Evolutionary conservation across 2,329 filamentous ascomycete species (phyloP).

Genomic region (Boeremia exigua): DNA sequence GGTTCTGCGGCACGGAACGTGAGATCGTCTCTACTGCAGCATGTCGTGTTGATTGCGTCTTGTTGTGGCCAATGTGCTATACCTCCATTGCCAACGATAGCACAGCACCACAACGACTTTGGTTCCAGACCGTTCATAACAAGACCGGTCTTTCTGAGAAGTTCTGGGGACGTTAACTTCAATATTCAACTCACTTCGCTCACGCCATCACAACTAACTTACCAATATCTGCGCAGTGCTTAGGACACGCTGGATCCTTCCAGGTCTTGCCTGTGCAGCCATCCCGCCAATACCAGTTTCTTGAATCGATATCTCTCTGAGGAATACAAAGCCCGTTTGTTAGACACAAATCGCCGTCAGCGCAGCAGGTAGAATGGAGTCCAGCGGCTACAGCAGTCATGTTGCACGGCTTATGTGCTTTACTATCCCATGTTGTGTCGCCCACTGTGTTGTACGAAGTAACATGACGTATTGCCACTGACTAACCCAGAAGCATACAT

Average conservation of each 20-base stretch:
- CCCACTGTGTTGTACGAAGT: too few relatives aligned
- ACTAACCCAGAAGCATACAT: too few relatives aligned
- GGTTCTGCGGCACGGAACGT: conserved; percentile 8
- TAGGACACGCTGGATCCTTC: conserved; percentile 15
- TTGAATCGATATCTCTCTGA: not conserved
- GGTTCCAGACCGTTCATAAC: conserved; percentile 11
- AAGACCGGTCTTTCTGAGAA: not conserved
- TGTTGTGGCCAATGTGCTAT: not conserved
- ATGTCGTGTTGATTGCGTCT: conserved; percentile 10
- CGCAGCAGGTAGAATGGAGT: conserved; percentile 16
- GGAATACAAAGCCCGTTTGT: conserved; percentile 19
- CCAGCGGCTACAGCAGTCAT: conserved; percentile 14
- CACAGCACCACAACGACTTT: conserved; percentile 5
- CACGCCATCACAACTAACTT: not conserved
- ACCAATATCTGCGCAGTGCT: conserved; percentile 10
- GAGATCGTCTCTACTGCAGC: conserved; percentile 13
- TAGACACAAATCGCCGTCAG: conserved; percentile 13
- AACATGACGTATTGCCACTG: too few relatives aligned
- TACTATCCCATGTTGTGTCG: not conserved
- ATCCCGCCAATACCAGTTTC: conserved; percentile 18
- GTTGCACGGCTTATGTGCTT: conserved; percentile 13
- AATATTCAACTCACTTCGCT: fast-evolving
- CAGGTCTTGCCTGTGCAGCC: conserved; percentile 19
- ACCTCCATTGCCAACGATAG: not conserved
- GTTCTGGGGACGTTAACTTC: not conserved